phyloP scores from a whole-genome alignment of 352 stramenopile genomes.

The Phytophthora citrophthora region DNA sequence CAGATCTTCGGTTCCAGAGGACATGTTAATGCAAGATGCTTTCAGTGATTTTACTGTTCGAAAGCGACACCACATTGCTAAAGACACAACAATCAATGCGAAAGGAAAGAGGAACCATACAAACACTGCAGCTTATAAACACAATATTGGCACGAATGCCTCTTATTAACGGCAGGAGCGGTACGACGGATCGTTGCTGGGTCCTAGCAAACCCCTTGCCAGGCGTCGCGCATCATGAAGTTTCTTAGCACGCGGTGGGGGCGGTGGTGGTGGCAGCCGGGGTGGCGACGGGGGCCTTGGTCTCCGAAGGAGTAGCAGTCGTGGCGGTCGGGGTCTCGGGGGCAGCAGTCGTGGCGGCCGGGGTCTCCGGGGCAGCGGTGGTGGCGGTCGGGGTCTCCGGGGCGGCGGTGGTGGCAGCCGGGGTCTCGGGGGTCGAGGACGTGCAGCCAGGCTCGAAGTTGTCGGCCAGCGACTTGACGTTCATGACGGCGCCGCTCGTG shows the following conservation, averaged over 20 bases:
- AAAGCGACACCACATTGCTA: background rate
- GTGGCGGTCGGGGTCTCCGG: background rate
- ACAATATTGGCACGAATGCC: constrained; percentile 21
- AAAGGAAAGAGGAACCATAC: background rate
- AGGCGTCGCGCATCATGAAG: constrained; percentile 10
- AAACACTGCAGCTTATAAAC: constrained; percentile 15
- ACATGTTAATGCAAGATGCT: no score
- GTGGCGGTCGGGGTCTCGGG: background rate
- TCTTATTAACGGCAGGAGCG: constrained; percentile 31
- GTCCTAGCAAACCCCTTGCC: constrained; percentile 23
- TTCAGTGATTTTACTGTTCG: background rate
- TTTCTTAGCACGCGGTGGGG: constrained; percentile 32
- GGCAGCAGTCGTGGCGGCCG: constrained; percentile 5
- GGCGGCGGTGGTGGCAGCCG: constrained; percentile 6
- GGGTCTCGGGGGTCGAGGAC: constrained; percentile 24
- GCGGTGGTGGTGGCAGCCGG: constrained; percentile 13
- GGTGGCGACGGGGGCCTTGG: background rate
- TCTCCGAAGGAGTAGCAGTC: background rate
- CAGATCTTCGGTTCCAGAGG: no score
- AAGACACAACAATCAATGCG: no score
- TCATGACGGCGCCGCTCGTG: constrained; percentile 43
- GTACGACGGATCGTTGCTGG: constrained; percentile 23
- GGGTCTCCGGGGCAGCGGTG: background rate
- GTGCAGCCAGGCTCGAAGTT: constrained; percentile 37
- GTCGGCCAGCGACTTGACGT: constrained; percentile 42